phyloP scores from a whole-genome alignment of 2,329 filamentous ascomycete genomes.

The Neofusicoccum sp. region DNA sequence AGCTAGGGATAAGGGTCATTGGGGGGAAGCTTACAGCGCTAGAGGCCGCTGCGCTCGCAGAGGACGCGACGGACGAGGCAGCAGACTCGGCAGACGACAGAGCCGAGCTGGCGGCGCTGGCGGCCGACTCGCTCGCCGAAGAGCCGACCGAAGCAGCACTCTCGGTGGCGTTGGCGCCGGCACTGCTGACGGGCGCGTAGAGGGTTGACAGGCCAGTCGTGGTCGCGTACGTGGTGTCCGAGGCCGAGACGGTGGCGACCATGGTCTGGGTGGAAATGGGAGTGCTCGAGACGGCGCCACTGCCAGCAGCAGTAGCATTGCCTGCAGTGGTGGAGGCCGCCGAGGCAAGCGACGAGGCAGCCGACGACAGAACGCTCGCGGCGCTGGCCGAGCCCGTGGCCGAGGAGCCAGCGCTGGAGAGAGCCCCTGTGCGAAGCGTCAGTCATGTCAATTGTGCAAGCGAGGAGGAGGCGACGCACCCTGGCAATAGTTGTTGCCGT shows the following conservation, averaged over 20 bases:
- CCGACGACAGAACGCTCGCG: constrained; percentile 26
- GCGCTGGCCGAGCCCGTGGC: constrained; percentile 22
- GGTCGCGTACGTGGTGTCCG: constrained; percentile 24
- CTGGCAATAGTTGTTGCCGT: constrained; percentile 33
- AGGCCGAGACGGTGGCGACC: constrained; percentile 9
- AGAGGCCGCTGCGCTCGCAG: constrained; percentile 15
- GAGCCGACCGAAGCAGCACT: neutral
- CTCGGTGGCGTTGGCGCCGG: constrained; percentile 21
- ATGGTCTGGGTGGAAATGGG: constrained; percentile 7
- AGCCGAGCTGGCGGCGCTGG: neutral
- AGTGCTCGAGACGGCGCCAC: constrained; percentile 22
- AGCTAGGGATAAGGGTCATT: neutral
- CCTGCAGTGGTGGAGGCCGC: constrained; percentile 9
- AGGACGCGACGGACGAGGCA: constrained; percentile 13
- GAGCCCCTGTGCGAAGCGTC: constrained; percentile 17
- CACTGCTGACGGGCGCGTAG: neutral
- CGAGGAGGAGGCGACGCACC: constrained; percentile 23
- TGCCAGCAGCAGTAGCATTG: neutral
- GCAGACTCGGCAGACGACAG: neutral
- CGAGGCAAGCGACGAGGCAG: constrained; percentile 6
- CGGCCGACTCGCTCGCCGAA: neutral
- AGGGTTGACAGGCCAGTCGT: constrained; percentile 24
- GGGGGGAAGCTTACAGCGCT: constrained; percentile 13
- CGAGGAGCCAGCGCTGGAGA: constrained; percentile 17
- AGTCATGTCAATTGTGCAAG: neutral